Evolutionary conservation across 2,329 filamentous ascomycete species (phyloP).

Genomic region (Ophiocordyceps robertsii): DNA sequence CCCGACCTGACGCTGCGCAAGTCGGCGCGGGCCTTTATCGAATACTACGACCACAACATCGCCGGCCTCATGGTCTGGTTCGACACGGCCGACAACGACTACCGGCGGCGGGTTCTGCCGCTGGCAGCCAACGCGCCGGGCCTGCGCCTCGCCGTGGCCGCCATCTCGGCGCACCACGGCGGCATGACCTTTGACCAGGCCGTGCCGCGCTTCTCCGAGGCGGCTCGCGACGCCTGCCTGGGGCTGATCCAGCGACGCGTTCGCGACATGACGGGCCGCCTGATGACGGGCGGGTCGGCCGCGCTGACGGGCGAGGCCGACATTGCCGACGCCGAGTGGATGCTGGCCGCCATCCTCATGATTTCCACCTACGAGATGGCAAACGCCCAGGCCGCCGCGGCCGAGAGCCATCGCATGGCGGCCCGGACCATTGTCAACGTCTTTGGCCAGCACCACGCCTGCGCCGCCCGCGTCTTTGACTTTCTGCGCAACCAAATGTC

Average conservation of each 20-base stretch:
- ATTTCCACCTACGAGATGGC: conserved; percentile 17
- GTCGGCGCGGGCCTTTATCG: conserved; percentile 11
- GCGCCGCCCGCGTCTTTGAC: conserved; percentile 10
- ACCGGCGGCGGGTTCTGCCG: conserved; percentile 13
- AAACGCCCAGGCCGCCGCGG: conserved; percentile 10
- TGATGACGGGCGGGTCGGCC: conserved; percentile 6
- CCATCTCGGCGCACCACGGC: conserved; percentile 15
- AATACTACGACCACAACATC: conserved; percentile 15
- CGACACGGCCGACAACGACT: conserved; percentile 15
- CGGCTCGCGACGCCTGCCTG: conserved; percentile 14
- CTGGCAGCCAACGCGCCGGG: conserved; percentile 12
- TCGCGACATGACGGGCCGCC: conserved; percentile 10
- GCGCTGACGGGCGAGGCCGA: conserved; percentile 10
- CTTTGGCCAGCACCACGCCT: conserved; percentile 9
- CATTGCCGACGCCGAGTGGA: conserved; percentile 14
- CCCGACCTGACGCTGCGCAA: conserved; percentile 7
- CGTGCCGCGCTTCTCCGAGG: conserved; percentile 10
- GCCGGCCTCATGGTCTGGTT: conserved; percentile 18
- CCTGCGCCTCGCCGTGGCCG: conserved; percentile 14
- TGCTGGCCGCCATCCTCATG: conserved; percentile 16
- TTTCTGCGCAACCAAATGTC: conserved; percentile 16
- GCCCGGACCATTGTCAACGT: conserved; percentile 15
- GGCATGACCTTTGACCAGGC: conserved; percentile 8
- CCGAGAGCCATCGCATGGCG: conserved; percentile 14
- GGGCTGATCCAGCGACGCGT: conserved; percentile 10